Conservation (phyloP, 1,284 basidiomycete genomes). For the Trichosporon coremiiforme region DNA sequence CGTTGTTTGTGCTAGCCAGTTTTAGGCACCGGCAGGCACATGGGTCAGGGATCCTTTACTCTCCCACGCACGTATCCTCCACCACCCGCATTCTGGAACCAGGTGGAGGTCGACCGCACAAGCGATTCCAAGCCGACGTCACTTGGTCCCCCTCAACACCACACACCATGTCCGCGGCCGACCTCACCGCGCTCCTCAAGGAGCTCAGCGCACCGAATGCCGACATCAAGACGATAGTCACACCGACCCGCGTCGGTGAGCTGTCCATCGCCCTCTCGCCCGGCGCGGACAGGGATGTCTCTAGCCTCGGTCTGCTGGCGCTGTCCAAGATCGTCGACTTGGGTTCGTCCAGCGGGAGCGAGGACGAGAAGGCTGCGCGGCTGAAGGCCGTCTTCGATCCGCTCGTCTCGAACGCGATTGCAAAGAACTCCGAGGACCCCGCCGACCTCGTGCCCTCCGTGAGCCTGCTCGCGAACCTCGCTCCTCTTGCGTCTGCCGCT, state of each 20-base stretch:
- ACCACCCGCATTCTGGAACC: not conserved
- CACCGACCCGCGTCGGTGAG: not conserved
- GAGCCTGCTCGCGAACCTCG: conserved; percentile 39
- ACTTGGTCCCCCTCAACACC: not conserved
- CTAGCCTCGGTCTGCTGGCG: conserved; percentile 24
- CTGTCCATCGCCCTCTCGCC: conserved; percentile 18
- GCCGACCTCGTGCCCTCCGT: conserved; percentile 26
- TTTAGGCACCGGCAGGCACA: conserved; percentile 9
- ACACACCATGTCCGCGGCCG: conserved; percentile 17
- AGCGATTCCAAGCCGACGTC: not conserved
- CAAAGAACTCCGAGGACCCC: conserved; percentile 19
- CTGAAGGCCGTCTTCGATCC: conserved; percentile 27
- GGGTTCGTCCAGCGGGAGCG: conserved; percentile 15
- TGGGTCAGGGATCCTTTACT: not conserved
- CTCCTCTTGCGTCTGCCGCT: conserved; percentile 36
- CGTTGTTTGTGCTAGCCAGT: not conserved
- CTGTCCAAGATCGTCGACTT: conserved; percentile 26
- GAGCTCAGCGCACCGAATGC: conserved; percentile 17
- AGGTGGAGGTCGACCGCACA: conserved; percentile 12
- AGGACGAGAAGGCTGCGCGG: conserved; percentile 15
- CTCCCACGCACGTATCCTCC: not conserved
- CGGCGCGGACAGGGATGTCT: conserved; percentile 1
- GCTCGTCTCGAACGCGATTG: conserved; percentile 26
- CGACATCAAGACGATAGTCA: not conserved
- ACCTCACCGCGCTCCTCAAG: conserved; percentile 27